phyloP scores from a whole-genome alignment of 306 rosid species.

The Myrica gale region DNA sequence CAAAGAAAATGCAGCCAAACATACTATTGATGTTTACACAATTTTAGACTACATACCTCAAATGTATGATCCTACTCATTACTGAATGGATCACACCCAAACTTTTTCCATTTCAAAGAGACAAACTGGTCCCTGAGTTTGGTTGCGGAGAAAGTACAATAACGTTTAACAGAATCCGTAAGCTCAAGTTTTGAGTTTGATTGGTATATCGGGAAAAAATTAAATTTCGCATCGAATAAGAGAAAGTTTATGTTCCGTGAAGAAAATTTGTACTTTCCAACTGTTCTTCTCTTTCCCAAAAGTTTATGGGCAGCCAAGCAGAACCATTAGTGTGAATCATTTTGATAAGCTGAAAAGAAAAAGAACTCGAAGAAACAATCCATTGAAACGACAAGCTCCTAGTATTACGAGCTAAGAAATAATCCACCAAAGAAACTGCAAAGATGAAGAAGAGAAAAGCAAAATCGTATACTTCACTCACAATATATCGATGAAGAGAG shows the following conservation, averaged over 20 bases:
- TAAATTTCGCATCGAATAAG: neutral
- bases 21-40: neutral
- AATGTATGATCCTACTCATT: no score
- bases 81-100: neutral
- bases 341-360: neutral
- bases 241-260: neutral
- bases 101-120: neutral
- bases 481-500: neutral
- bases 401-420: no score
- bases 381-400: no score
- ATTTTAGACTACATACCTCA: neutral
- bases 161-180: neutral
- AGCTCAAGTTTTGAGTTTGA: neutral
- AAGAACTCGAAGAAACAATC: neutral
- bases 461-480: neutral
- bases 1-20: neutral
- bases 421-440: neutral
- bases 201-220: neutral
- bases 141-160: neutral
- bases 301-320: neutral
- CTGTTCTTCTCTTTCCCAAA: neutral
- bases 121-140: neutral
- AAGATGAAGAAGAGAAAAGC: neutral
- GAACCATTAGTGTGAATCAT: neutral
- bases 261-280: neutral